Percentiles rank a stretch among this genome's conserved stretches.
phyloP scores from a whole-genome alignment of 2,329 filamentous ascomycete genomes.

The Pseudocercospora fijiensis region DNA sequence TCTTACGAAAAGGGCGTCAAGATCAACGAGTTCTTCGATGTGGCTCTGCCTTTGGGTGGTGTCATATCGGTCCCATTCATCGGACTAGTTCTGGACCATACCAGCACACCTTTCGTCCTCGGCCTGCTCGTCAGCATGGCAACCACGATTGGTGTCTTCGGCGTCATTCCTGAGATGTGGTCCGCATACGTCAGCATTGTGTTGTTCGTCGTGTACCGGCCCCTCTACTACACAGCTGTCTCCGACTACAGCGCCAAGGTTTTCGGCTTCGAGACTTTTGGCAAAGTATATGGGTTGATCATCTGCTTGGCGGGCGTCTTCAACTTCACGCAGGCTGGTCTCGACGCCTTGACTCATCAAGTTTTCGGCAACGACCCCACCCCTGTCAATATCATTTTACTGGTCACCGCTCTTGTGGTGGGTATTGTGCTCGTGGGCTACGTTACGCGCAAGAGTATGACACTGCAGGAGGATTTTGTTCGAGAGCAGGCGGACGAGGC shows the following conservation, averaged over 20 bases:
- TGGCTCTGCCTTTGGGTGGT: slow-evolving; percentile 79
- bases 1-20: slow-evolving; percentile 60
- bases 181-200: slow-evolving; percentile 73
- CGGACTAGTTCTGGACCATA: slow-evolving; percentile 73
- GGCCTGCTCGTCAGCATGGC: slow-evolving; percentile 67
- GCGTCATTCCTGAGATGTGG: slow-evolving; percentile 68
- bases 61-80: slow-evolving; percentile 85
- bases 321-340: slow-evolving; percentile 77
- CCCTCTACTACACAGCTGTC: slow-evolving; percentile 87
- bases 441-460: slow-evolving; percentile 56
- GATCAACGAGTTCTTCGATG: slow-evolving; percentile 82
- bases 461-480: slow-evolving; percentile 44
- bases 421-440: slow-evolving; percentile 66
- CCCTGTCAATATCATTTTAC: slow-evolving; percentile 71
- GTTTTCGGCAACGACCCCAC: slow-evolving; percentile 70
- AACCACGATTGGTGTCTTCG: slow-evolving; percentile 73
- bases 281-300: slow-evolving; percentile 88
- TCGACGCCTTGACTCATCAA: slow-evolving; percentile 75
- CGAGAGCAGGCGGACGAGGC: slow-evolving; percentile 49
- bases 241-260: slow-evolving; percentile 88
- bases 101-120: slow-evolving; percentile 70
- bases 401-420: slow-evolving; percentile 61
- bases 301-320: slow-evolving; percentile 81
- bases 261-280: slow-evolving; percentile 88
- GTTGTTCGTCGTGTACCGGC: slow-evolving; percentile 81